A percentile compares a stretch with the other conserved stretches of the same genome.
phyloP scores from a whole-genome alignment of 768 basidiomycete species.

The Leucocoprinus leucothites region DNA sequence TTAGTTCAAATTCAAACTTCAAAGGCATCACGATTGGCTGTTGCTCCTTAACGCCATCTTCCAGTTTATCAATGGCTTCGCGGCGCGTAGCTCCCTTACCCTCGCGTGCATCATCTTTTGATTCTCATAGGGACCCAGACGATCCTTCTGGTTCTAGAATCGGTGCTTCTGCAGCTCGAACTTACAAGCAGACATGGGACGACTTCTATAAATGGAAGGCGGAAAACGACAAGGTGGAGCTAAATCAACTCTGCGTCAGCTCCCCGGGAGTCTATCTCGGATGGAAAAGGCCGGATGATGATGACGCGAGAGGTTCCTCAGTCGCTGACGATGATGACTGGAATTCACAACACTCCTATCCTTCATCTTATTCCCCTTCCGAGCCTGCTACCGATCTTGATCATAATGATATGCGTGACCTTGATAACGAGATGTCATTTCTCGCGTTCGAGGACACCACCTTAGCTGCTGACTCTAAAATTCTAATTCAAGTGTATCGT shows the following conservation, averaged over 20 bases:
- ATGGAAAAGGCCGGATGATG: not conserved
- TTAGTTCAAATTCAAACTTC: too few relatives aligned
- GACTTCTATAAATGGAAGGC: slow-evolving; percentile 9
- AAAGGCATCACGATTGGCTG: too few relatives aligned
- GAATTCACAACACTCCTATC: slow-evolving; percentile 7
- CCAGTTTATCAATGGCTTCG: too few relatives aligned
- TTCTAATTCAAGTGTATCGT: not conserved
- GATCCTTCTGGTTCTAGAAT: not conserved
- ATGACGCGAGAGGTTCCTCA: not conserved
- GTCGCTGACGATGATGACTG: not conserved
- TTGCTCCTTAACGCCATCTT: too few relatives aligned
- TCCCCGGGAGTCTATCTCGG: not conserved
- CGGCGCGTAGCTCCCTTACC: too few relatives aligned
- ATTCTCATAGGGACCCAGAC: not conserved
- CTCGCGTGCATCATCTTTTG: not conserved
- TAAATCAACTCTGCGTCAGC: not conserved
- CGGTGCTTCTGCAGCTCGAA: not conserved
- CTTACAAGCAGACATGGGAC: slow-evolving; percentile 6
- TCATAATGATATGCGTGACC: not conserved
- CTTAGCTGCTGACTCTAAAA: not conserved
- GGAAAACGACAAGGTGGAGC: not conserved
- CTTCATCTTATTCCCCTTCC: slow-evolving; percentile 6
- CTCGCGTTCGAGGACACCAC: slow-evolving; percentile 1
- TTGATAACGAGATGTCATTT: slow-evolving; percentile 1
- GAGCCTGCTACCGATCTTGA: not conserved